Conservation (phyloP, 106 monocot species). For the Platanthera guangdongensis region DNA sequence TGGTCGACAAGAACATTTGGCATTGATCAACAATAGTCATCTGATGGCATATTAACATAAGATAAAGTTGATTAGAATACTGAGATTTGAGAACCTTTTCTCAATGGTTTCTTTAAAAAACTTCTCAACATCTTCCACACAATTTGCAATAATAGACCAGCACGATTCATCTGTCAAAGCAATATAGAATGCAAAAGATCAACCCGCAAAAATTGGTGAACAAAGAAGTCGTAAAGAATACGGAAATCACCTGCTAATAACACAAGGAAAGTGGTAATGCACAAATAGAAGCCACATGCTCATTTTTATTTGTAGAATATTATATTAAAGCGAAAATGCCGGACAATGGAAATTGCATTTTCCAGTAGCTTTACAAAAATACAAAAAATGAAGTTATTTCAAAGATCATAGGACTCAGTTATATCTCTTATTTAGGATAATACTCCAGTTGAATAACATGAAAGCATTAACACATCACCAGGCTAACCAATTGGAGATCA, state of each 20-base stretch:
- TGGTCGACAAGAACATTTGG: not conserved
- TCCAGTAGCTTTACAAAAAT: not conserved
- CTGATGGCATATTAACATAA: not conserved
- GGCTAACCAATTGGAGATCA: slow-evolving; percentile 36
- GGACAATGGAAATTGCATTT: not conserved
- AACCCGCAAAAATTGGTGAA: not conserved
- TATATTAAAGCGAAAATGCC: not conserved
- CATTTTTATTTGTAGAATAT: not conserved
- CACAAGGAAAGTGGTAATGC: not conserved
- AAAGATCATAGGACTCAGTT: not conserved
- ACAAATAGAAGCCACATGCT: not conserved
- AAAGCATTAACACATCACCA: not conserved
- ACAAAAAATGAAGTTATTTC: not conserved
- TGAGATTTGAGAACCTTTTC: slow-evolving; percentile 49
- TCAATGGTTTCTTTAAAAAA: slow-evolving; percentile 89
- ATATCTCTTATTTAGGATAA: not conserved
- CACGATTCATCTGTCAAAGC: slow-evolving; percentile 64
- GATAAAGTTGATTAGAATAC: not conserved
- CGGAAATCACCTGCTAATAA: not conserved
- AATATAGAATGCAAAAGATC: not conserved
- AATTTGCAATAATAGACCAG: slow-evolving; percentile 75
- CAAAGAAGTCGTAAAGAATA: not conserved
- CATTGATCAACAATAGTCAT: not conserved
- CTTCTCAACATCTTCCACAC: slow-evolving; percentile 77
- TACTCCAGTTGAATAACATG: not conserved